These are phyloP conservation scores for Tuber borchii DNA, from an alignment of 495 filamentous ascomycete genomes.

Conservation along the genomic window DNA sequence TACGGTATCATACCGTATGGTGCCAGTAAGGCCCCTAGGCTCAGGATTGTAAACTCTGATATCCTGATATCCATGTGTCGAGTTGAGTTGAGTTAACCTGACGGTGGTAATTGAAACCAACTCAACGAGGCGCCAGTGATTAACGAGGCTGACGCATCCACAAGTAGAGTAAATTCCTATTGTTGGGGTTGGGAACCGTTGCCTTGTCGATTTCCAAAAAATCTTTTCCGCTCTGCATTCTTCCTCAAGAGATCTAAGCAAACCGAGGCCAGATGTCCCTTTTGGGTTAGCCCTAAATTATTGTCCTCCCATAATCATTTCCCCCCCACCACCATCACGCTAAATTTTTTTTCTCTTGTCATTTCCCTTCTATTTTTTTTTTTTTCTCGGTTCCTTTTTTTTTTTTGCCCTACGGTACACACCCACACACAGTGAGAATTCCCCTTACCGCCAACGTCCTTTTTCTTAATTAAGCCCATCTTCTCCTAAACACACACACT, in stretches of 20 bases:
- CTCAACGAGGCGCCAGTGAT: background rate
- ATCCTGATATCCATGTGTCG: background rate
- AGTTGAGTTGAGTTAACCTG: too few species aligned
- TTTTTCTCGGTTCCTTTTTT: slow-evolving; percentile 43
- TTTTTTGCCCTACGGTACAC: slow-evolving; percentile 30
- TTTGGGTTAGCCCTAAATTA: background rate
- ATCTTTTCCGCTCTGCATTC: background rate
- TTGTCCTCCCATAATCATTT: background rate
- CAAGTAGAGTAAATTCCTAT: background rate
- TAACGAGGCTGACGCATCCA: background rate
- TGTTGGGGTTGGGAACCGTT: background rate
- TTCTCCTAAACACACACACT: background rate
- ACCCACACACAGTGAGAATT: slow-evolving; percentile 33
- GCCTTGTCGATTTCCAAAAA: background rate
- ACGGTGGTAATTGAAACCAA: background rate
- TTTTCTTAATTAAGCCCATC: slow-evolving; percentile 28
- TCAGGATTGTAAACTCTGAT: background rate
- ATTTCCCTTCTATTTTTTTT: slow-evolving; percentile 40
- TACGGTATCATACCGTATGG: too few species aligned
- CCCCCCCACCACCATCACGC: background rate
- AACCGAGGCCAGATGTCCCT: background rate
- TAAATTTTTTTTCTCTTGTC: slow-evolving; percentile 38
- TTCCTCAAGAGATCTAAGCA: background rate
- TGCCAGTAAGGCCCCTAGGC: background rate
- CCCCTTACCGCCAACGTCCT: slow-evolving; percentile 28